These are phyloP conservation scores for Pyrenophora teres DNA, from an alignment of 2,329 filamentous ascomycete species.

Conservation along the genomic window DNA sequence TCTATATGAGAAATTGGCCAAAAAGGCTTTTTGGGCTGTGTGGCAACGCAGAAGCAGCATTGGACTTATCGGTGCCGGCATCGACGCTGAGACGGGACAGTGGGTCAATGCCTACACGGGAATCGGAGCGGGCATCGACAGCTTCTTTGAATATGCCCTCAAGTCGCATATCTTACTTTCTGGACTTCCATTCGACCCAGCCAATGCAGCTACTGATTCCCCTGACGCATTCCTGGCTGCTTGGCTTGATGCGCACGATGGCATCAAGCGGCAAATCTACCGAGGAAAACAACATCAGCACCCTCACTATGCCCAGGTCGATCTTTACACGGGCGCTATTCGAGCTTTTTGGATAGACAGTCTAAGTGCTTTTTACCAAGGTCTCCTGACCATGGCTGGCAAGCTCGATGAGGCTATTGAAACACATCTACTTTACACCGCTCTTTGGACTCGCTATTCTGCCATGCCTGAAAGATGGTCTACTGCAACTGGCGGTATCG, in stretches of 20 bases:
- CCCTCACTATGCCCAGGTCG: slow-evolving; percentile 90
- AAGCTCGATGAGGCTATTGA: slow-evolving; percentile 90
- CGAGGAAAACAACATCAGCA: slow-evolving; percentile 75
- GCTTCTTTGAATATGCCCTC: slow-evolving; percentile 97
- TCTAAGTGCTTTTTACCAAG: slow-evolving; percentile 92
- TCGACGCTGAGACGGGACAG: slow-evolving; percentile 86
- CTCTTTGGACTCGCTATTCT: slow-evolving; percentile 93
- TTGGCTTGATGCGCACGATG: slow-evolving; percentile 84
- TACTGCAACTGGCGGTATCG: slow-evolving; percentile 78
- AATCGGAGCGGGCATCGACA: slow-evolving; percentile 94
- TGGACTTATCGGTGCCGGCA: slow-evolving; percentile 85
- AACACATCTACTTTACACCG: slow-evolving; percentile 87
- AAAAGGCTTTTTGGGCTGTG: slow-evolving; percentile 96
- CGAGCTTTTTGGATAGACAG: slow-evolving; percentile 96
- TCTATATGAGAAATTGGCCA: slow-evolving; percentile 87
- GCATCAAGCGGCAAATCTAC: slow-evolving; percentile 91
- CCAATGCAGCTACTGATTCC: slow-evolving; percentile 65
- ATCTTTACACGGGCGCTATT: slow-evolving; percentile 84
- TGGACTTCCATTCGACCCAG: slow-evolving; percentile 57
- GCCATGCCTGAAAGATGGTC: slow-evolving; percentile 95
- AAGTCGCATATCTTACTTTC: slow-evolving; percentile 93
- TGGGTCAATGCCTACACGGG: slow-evolving; percentile 92
- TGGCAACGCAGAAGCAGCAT: slow-evolving; percentile 86
- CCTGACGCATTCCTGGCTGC: slow-evolving; percentile 78
- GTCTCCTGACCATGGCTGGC: slow-evolving; percentile 81